Evolutionary conservation across 1,284 basidiomycete species (phyloP).

Genomic region (Rhizoctonia solani): DNA sequence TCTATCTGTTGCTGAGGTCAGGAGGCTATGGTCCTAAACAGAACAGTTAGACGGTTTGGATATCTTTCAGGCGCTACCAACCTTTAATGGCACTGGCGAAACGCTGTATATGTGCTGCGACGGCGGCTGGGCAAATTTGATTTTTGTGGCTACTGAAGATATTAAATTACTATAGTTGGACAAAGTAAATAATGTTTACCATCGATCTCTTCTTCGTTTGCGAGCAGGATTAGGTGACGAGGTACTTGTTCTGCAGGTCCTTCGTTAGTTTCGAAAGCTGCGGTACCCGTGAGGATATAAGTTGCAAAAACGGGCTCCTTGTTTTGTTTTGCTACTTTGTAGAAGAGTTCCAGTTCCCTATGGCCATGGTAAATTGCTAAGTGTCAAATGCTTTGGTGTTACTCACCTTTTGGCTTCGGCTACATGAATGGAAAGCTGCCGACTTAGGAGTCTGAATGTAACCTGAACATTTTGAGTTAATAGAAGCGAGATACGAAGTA

Average conservation of each 20-base stretch:
- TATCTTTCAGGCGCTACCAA: constrained; percentile 46
- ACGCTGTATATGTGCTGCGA: constrained; percentile 68
- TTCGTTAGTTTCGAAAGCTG: constrained; percentile 33
- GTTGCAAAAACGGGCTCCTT: constrained; percentile 60
- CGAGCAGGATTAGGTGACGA: constrained; percentile 49
- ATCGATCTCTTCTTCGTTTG: constrained; percentile 62
- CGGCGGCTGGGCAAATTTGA: constrained; percentile 48
- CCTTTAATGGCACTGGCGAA: constrained; percentile 61
- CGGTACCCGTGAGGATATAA: constrained; percentile 62
- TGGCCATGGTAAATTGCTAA: neutral
- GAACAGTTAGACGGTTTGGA: neutral
- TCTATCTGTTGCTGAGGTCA: constrained; percentile 8
- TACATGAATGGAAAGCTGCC: constrained; percentile 67
- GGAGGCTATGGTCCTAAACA: constrained; percentile 3
- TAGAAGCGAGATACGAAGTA: neutral
- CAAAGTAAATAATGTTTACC: constrained; percentile 46
- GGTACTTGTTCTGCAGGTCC: constrained; percentile 5
- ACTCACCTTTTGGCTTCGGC: constrained; percentile 72
- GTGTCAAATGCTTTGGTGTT: constrained; percentile 45
- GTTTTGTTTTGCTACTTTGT: constrained; percentile 51
- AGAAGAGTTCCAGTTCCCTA: constrained; percentile 66
- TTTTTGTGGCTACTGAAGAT: neutral
- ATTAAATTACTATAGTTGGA: constrained; percentile 40
- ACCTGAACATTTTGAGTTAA: constrained; percentile 52
- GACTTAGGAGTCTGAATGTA: constrained; percentile 72